These are phyloP conservation scores for Pythium diclinum DNA, from an alignment of 352 stramenopile species.

Conservation along the genomic window DNA sequence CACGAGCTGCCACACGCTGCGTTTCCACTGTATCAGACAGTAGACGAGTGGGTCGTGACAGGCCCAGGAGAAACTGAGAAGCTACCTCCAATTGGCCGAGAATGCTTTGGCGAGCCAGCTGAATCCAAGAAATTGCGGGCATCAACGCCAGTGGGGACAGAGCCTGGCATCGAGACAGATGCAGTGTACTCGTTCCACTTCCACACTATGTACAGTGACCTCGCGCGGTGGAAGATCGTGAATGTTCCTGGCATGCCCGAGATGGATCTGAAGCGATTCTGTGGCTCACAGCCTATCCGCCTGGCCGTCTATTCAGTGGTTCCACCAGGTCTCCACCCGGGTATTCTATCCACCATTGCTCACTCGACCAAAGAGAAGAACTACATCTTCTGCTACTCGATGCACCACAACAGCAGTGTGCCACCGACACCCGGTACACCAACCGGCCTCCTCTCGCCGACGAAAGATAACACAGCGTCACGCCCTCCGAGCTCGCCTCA, in stretches of 20 bases:
- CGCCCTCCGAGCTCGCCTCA: slow-evolving; percentile 10
- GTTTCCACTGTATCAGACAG: slow-evolving; percentile 51
- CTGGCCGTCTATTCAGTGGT: slow-evolving; percentile 41
- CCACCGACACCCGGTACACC: not conserved
- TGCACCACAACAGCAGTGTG: slow-evolving; percentile 28
- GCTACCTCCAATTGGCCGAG: slow-evolving; percentile 24
- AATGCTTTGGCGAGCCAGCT: slow-evolving; percentile 36
- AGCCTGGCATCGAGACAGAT: slow-evolving; percentile 34
- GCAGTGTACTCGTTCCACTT: slow-evolving; percentile 63
- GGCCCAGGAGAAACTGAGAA: not conserved
- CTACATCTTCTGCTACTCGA: slow-evolving; percentile 52
- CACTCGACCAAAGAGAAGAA: slow-evolving; percentile 33
- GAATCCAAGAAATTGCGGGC: slow-evolving; percentile 27
- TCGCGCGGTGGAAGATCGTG: slow-evolving; percentile 46
- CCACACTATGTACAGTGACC: slow-evolving; percentile 43
- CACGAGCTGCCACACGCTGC: slow-evolving; percentile 43
- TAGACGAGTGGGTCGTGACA: slow-evolving; percentile 47
- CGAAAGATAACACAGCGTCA: not conserved
- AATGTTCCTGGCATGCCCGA: slow-evolving; percentile 42
- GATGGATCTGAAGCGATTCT: slow-evolving; percentile 39
- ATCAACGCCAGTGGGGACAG: slow-evolving; percentile 19
- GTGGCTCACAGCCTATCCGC: slow-evolving; percentile 34
- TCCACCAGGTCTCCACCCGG: slow-evolving; percentile 8
- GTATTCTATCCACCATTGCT: slow-evolving; percentile 4
- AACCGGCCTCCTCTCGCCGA: not conserved